These are phyloP conservation scores for Myriangium duriaei DNA, from an alignment of 2,329 filamentous ascomycete genomes.

Conservation along the genomic window DNA sequence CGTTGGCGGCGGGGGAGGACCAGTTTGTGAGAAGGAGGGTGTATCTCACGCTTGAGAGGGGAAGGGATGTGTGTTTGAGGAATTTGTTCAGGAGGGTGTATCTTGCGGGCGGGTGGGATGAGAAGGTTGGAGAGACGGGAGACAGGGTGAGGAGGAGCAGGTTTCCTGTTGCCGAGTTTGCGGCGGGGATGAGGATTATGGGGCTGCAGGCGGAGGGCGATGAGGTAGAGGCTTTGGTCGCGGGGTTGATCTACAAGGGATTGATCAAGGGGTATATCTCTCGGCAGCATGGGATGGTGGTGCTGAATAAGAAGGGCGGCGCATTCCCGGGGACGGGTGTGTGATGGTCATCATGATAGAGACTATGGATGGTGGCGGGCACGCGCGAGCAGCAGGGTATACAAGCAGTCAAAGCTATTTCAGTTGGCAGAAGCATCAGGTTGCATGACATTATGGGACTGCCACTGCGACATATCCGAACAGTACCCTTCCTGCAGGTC, in stretches of 20 bases:
- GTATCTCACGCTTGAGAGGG: constrained; percentile 85
- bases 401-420: too few relatives aligned
- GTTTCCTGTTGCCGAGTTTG: constrained; percentile 72
- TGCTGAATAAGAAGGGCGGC: constrained; percentile 80
- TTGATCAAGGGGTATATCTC: constrained; percentile 98
- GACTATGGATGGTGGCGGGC: too few relatives aligned
- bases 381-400: too few relatives aligned
- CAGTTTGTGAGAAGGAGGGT: constrained; percentile 88
- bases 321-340: constrained; percentile 86
- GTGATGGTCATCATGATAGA: constrained; percentile 18
- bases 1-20: constrained; percentile 70
- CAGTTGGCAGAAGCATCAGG: too few relatives aligned
- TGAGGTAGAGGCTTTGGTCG: constrained; percentile 88
- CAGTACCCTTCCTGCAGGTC: too few relatives aligned
- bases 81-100: constrained; percentile 91
- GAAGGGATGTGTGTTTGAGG: constrained; percentile 79
- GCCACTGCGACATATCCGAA: too few relatives aligned
- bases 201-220: constrained; percentile 48
- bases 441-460: too few relatives aligned
- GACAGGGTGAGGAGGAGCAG: constrained; percentile 59
- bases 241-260: constrained; percentile 97
- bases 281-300: constrained; percentile 76
- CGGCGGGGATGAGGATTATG: constrained; percentile 66
- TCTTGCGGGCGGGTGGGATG: constrained; percentile 68
- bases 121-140: constrained; percentile 60